phyloP scores from a whole-genome alignment of 768 basidiomycete species.

The Collybiopsis confluens region DNA sequence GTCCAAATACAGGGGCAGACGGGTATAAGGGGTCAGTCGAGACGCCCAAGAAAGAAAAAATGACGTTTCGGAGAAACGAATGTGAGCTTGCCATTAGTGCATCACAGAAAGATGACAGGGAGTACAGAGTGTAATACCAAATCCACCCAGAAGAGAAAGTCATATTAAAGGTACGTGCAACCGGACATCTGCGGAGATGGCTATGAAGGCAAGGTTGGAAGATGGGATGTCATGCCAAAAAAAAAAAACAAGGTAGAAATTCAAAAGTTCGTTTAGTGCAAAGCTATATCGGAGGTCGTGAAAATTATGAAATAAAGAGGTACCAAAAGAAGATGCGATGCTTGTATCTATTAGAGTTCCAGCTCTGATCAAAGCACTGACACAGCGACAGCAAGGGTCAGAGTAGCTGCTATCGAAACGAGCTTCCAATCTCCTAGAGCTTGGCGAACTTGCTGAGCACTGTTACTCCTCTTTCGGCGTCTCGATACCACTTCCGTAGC shows the following conservation, averaged over 20 bases:
- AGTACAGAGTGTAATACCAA: background rate
- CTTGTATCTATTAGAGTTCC: background rate
- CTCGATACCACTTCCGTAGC: background rate
- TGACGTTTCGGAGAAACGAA: background rate
- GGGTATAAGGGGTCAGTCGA: too few species aligned
- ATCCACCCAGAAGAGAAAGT: background rate
- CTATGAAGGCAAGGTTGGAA: background rate
- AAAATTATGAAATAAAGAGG: background rate
- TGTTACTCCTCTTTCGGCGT: background rate
- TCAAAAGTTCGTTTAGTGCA: constrained; percentile 1
- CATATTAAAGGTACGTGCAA: background rate
- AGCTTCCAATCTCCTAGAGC: background rate
- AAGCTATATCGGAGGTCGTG: background rate
- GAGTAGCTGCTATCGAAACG: background rate
- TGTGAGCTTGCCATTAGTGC: constrained; percentile 6
- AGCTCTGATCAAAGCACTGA: background rate
- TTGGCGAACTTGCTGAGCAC: background rate
- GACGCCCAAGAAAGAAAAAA: background rate
- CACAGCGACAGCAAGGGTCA: background rate
- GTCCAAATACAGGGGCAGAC: too few species aligned
- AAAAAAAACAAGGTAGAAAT: background rate
- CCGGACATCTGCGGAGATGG: background rate
- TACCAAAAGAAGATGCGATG: background rate
- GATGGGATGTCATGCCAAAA: background rate
- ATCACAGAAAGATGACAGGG: background rate